These are phyloP conservation scores for Aegilops umbellulata DNA, from an alignment of 176 grass and related monocot genomes.

Conservation along the genomic window DNA sequence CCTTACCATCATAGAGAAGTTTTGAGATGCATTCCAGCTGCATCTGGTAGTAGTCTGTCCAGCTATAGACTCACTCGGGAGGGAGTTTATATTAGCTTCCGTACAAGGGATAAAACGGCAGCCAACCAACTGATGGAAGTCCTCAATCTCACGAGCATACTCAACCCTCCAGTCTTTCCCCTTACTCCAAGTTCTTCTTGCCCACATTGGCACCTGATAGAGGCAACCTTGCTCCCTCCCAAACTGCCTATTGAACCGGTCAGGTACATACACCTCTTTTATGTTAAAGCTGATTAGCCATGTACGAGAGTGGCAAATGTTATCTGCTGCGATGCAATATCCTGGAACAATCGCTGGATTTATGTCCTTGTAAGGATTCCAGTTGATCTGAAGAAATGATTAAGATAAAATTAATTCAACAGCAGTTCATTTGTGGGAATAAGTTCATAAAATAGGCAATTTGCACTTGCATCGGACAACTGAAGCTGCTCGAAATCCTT, in stretches of 20 bases:
- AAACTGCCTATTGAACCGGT: constrained; percentile 59
- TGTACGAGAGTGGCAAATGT: constrained; percentile 48
- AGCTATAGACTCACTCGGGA: constrained; percentile 16
- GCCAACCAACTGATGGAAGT: constrained; percentile 64
- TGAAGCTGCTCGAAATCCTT: constrained; percentile 55
- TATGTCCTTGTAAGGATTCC: constrained; percentile 63
- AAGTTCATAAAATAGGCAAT: constrained; percentile 9
- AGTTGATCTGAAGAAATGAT: constrained; percentile 48
- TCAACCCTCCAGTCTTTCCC: constrained; percentile 60
- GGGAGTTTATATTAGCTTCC: constrained; percentile 39
- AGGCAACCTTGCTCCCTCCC: constrained; percentile 54
- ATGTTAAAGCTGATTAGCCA: constrained; percentile 68
- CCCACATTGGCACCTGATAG: constrained; percentile 51
- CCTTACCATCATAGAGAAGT: constrained; percentile 45
- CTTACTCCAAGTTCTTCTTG: constrained; percentile 57
- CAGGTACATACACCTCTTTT: constrained; percentile 63
- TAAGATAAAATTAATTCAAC: constrained; percentile 26
- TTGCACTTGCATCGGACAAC: constrained; percentile 42
- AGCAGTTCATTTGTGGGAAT: neutral
- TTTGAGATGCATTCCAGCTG: constrained; percentile 24
- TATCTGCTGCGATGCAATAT: constrained; percentile 64
- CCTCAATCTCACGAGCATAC: constrained; percentile 62
- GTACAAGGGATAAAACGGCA: constrained; percentile 35
- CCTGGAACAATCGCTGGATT: constrained; percentile 51
- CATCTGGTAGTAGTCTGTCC: constrained; percentile 10